phyloP scores from a whole-genome alignment of 148 eudicot genomes.

The Drosera capensis region DNA sequence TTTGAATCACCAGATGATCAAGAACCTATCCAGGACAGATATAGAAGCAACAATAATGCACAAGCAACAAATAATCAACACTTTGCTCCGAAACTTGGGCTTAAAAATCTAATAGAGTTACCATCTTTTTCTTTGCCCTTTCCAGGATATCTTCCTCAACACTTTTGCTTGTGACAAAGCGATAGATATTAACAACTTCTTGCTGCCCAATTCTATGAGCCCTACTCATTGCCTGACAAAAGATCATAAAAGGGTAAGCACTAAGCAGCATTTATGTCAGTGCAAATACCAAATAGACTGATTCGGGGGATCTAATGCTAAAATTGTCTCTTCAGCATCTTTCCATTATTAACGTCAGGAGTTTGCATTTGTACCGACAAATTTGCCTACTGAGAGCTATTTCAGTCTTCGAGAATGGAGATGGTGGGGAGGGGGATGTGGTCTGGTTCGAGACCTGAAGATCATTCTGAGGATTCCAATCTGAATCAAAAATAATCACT shows the following conservation, averaged over 20 bases:
- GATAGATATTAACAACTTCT: constrained; percentile 96
- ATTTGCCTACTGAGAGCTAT: no score
- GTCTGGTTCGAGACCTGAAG: constrained; percentile 46
- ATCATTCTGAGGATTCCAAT: constrained; percentile 99
- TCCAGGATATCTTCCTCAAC: constrained; percentile 99
- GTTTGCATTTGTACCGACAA: no score
- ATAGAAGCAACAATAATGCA: not conserved
- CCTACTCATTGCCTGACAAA: constrained; percentile 87
- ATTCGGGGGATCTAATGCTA: not conserved
- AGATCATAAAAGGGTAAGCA: not conserved
- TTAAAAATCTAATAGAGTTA: constrained; percentile 12
- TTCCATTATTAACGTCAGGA: no score
- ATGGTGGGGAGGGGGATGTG: not conserved
- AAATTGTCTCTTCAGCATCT: no score
- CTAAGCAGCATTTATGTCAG: not conserved
- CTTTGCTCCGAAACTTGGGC: no score
- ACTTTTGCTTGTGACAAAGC: constrained; percentile 97
- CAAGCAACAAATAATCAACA: not conserved
- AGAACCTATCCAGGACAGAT: constrained; percentile 43
- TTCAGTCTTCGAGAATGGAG: no score
- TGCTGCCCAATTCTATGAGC: constrained; percentile 99
- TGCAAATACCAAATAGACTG: not conserved
- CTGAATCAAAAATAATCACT: constrained; percentile 97
- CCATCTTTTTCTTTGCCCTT: constrained; percentile 99
- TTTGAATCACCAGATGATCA: constrained; percentile 97